Evolutionary conservation across 495 filamentous ascomycete genomes (phyloP).

Genomic region (Letharia lupina): DNA sequence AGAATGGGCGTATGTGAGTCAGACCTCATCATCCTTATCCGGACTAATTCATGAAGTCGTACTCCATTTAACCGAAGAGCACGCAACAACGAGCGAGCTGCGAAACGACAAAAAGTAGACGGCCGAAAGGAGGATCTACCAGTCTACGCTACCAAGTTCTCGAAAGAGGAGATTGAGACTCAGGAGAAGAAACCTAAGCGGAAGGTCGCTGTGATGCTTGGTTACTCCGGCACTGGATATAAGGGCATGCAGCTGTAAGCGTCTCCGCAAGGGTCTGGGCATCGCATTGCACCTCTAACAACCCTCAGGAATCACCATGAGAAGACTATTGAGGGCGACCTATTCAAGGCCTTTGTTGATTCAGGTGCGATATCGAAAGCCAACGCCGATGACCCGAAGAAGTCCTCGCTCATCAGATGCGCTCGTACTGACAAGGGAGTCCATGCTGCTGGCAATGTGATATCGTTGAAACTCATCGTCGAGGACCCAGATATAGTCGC

Average conservation of each 20-base stretch:
- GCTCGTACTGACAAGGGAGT: slow-evolving; percentile 97
- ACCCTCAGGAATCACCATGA: slow-evolving; percentile 45
- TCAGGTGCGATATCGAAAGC: slow-evolving; percentile 92
- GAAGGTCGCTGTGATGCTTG: slow-evolving; percentile 90
- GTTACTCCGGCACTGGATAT: slow-evolving; percentile 95
- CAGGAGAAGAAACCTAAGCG: slow-evolving; percentile 84
- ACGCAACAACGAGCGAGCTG: slow-evolving; percentile 47
- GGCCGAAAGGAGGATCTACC: slow-evolving; percentile 36
- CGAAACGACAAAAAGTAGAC: slow-evolving; percentile 51
- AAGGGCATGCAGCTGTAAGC: slow-evolving; percentile 83
- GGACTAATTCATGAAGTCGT: slow-evolving; percentile 57
- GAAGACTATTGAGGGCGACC: slow-evolving; percentile 94
- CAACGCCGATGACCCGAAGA: slow-evolving; percentile 93
- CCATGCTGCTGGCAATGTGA: slow-evolving; percentile 91
- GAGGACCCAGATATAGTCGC: slow-evolving; percentile 79
- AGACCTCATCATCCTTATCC: slow-evolving; percentile 20
- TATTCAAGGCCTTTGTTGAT: slow-evolving; percentile 82
- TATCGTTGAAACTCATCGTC: slow-evolving; percentile 91
- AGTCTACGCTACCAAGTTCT: slow-evolving; percentile 50
- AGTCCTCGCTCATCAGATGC: slow-evolving; percentile 87
- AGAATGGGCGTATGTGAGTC: slow-evolving; percentile 51
- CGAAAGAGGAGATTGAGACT: slow-evolving; percentile 69
- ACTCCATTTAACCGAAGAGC: slow-evolving; percentile 55
- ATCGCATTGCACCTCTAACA: neutral
- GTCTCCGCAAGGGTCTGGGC: too few relatives aligned